Evolutionary conservation across 257 asterid species (phyloP), one percentile per base, ranked within the genome.

Genomic region (Plantago major): DNA sequence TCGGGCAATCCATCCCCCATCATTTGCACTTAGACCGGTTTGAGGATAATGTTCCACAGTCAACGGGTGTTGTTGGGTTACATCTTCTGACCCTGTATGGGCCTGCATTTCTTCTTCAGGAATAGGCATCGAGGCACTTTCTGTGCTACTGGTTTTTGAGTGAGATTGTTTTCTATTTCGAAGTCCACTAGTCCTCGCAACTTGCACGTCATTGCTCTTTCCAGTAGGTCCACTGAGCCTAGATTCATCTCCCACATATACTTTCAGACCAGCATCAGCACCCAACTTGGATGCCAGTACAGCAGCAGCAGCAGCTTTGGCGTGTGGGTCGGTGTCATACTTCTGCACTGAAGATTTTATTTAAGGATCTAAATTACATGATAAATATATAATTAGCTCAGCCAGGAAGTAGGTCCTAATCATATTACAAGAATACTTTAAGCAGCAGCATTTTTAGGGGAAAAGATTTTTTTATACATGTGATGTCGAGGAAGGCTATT

Each of bases 261-360:
- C 75, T 73, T 81, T 83, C 66, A 86, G 55, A 48, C 91, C 95
- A 70, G 89, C 73, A 73, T 86, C 89, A 66, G 85, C 78, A 58
- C 91, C 89, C 71, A 86, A 69, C 75, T 86, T 86, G 53, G 89
- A 81, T 46, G 95, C 95, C 46, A 83, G 87, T 22, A 81, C 82
- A 15, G 81, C 58, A 26, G 95, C 95, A 46, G 91, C 95, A 59
- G 95, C 95, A 19, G 85, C 89, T 79, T 81, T 83, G 49, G 87
- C 86, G 58, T 89, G 91, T 65, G 95, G 95, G 67, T 86, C 95
- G 53, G 88, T 73, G 65, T 86, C 95, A 52, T 86, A 83, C 79
- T 83, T 79, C 95, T 83, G 84, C 73, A 63, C 66, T 63, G 56
- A 62, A 68, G 71, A 61, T 40, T 62, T 67, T 64, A 71, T 12